Evolutionary conservation across 257 asterid species (phyloP).

Genomic region (Primulina tabacum): DNA sequence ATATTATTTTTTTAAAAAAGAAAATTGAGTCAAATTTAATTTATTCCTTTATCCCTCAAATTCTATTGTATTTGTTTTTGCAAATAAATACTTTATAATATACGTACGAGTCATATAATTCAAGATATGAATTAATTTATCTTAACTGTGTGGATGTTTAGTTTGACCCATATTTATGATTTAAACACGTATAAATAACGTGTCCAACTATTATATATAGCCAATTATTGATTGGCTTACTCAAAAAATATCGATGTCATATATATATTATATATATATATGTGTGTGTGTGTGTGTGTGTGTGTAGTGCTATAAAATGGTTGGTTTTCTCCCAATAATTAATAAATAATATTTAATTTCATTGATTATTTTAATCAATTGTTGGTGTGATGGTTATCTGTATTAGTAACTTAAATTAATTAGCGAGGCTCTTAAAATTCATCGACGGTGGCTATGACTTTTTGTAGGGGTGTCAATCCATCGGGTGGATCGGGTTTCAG

Average conservation of each 20-base stretch:
- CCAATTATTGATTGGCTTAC: too few species aligned
- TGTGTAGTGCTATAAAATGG: too few species aligned
- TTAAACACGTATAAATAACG: not conserved
- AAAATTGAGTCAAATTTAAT: too few species aligned
- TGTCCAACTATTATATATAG: not conserved
- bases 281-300: too few species aligned
- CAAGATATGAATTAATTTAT: not conserved
- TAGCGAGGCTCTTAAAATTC: not conserved
- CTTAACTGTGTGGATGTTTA: not conserved
- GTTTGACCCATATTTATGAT: not conserved
- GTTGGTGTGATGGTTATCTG: conserved; percentile 25
- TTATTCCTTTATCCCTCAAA: not conserved
- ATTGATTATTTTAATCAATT: too few species aligned
- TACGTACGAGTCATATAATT: not conserved
- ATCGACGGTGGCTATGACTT: conserved; percentile 27
- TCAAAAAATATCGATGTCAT: too few species aligned
- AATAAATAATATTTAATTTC: too few species aligned
- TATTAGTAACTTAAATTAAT: conserved; percentile 14
- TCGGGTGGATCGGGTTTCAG: too few species aligned
- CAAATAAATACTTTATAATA: too few species aligned
- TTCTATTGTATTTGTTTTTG: not conserved
- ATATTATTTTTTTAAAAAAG: too few species aligned
- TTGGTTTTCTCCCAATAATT: not conserved
- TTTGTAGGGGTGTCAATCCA: too few species aligned
- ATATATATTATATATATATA: too few species aligned